These are phyloP conservation scores for Periconia sp. DNA, from an alignment of 2,329 filamentous ascomycete species.

Conservation along the genomic window DNA sequence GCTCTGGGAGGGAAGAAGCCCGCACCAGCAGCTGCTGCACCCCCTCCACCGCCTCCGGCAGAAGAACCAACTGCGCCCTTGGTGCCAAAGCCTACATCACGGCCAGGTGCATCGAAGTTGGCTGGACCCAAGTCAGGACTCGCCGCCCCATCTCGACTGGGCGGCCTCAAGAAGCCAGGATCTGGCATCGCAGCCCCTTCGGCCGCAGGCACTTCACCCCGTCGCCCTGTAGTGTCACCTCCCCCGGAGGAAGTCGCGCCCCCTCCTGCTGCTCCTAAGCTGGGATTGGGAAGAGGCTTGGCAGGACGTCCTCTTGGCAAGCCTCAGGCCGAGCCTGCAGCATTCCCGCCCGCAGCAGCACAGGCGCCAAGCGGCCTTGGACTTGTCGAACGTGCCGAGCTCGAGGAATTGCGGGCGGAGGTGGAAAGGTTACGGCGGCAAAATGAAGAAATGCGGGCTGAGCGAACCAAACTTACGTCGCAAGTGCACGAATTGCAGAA, in stretches of 20 bases:
- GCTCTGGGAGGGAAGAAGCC: slow-evolving; percentile 56
- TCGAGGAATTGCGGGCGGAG: slow-evolving; percentile 82
- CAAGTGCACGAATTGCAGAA: slow-evolving; percentile 95
- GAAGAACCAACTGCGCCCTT: slow-evolving; percentile 57
- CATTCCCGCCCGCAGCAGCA: slow-evolving; percentile 48
- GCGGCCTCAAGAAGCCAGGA: slow-evolving; percentile 48
- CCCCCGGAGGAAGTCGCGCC: slow-evolving; percentile 51
- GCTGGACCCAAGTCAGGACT: slow-evolving; percentile 46
- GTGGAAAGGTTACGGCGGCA: slow-evolving; percentile 77
- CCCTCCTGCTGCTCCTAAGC: slow-evolving; percentile 57
- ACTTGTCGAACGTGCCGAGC: slow-evolving; percentile 83
- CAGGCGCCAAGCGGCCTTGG: slow-evolving; percentile 65
- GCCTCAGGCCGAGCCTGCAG: slow-evolving; percentile 70
- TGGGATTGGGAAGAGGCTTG: slow-evolving; percentile 71
- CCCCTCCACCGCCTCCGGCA: slow-evolving; percentile 40
- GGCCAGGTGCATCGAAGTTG: slow-evolving; percentile 47
- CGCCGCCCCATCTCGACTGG: slow-evolving; percentile 37
- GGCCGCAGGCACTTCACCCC: slow-evolving; percentile 28
- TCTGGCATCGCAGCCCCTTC: slow-evolving; percentile 23
- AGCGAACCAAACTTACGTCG: slow-evolving; percentile 77
- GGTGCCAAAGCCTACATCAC: slow-evolving; percentile 61
- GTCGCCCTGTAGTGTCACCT: slow-evolving; percentile 50
- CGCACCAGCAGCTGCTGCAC: slow-evolving; percentile 44
- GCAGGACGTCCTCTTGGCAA: slow-evolving; percentile 84
- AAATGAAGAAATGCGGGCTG: slow-evolving; percentile 78